Evolutionary conservation across 2,329 filamentous ascomycete species (phyloP).

Genomic region (Trichothecium sympodiale): DNA sequence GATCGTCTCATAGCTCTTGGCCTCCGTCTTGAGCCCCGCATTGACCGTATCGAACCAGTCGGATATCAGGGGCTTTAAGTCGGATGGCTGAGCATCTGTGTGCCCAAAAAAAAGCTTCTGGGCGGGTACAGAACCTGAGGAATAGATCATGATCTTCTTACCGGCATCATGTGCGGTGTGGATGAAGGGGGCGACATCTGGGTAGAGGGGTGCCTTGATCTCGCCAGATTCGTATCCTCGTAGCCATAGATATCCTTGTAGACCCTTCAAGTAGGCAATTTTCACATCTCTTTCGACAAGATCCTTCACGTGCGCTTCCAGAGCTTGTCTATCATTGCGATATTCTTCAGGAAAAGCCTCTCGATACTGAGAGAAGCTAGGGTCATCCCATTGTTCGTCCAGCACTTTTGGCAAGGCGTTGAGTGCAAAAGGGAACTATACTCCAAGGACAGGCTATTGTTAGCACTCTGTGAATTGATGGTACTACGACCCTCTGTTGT

Average conservation of each 20-base stretch:
- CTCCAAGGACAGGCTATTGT: too few relatives aligned
- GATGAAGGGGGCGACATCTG: conserved; percentile 58
- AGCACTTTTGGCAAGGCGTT: conserved; percentile 53
- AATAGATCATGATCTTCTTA: conserved; percentile 63
- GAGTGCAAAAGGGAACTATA: conserved; percentile 68
- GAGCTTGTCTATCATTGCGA: conserved; percentile 42
- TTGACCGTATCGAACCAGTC: conserved; percentile 75
- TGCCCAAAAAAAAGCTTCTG: conserved; percentile 72
- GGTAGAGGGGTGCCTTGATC: conserved; percentile 62
- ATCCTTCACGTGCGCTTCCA: conserved; percentile 58
- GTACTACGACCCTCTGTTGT: not conserved
- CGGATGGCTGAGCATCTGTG: conserved; percentile 44
- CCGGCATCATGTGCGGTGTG: conserved; percentile 44
- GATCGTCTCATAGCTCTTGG: conserved; percentile 57
- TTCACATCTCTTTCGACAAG: conserved; percentile 65
- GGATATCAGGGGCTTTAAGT: conserved; percentile 47
- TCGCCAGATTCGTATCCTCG: conserved; percentile 60
- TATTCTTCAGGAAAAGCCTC: conserved; percentile 59
- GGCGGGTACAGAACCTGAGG: conserved; percentile 67
- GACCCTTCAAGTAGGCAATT: conserved; percentile 63
- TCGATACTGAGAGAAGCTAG: conserved; percentile 55
- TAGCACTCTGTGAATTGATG: too few relatives aligned
- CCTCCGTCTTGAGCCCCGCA: conserved; percentile 62
- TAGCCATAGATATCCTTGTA: conserved; percentile 72
- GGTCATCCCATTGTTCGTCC: conserved; percentile 53